Evolutionary conservation across 2,329 filamentous ascomycete species (phyloP).

Genomic region (Aspergillus sergii): DNA sequence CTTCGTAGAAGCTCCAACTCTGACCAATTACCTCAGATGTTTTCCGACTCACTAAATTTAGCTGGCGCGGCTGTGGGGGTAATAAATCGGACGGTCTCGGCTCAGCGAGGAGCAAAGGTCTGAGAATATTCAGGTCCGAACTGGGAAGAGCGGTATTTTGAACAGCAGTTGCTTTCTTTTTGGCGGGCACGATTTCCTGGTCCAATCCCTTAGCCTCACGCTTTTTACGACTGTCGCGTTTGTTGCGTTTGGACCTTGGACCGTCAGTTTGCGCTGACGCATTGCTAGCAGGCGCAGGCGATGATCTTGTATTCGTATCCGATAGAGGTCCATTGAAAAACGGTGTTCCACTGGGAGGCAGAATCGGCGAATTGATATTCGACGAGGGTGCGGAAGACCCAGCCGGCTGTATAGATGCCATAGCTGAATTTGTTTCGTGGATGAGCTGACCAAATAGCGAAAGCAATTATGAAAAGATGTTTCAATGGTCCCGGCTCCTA

Average conservation of each 20-base stretch:
- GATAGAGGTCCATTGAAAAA: slow-evolving; percentile 31
- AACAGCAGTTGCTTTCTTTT: slow-evolving; percentile 35
- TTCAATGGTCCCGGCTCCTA: neutral
- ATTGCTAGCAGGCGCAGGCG: slow-evolving; percentile 35
- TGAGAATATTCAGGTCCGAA: slow-evolving; percentile 42
- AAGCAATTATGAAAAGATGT: neutral
- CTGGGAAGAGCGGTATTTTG: slow-evolving; percentile 39
- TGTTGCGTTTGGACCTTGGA: slow-evolving; percentile 42
- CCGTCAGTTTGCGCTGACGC: slow-evolving; percentile 33
- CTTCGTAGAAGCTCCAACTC: slow-evolving; percentile 46
- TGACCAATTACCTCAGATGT: slow-evolving; percentile 37
- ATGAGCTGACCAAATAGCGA: neutral
- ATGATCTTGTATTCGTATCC: slow-evolving; percentile 36
- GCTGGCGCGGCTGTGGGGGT: slow-evolving; percentile 43
- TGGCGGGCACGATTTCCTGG: slow-evolving; percentile 37
- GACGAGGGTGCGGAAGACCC: slow-evolving; percentile 40
- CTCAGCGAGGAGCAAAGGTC: slow-evolving; percentile 44
- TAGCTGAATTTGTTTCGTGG: slow-evolving; percentile 13
- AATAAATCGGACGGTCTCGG: slow-evolving; percentile 40
- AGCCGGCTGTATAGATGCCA: slow-evolving; percentile 36
- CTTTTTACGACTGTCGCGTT: slow-evolving; percentile 48
- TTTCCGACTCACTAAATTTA: slow-evolving; percentile 41
- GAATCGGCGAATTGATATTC: slow-evolving; percentile 38
- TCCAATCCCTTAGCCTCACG: slow-evolving; percentile 47
- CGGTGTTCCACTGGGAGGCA: slow-evolving; percentile 32